Percentiles rank a stretch among this genome's conserved stretches.
Conservation (phyloP, 2,329 filamentous ascomycete species). For the Aschersonia sp. region DNA sequence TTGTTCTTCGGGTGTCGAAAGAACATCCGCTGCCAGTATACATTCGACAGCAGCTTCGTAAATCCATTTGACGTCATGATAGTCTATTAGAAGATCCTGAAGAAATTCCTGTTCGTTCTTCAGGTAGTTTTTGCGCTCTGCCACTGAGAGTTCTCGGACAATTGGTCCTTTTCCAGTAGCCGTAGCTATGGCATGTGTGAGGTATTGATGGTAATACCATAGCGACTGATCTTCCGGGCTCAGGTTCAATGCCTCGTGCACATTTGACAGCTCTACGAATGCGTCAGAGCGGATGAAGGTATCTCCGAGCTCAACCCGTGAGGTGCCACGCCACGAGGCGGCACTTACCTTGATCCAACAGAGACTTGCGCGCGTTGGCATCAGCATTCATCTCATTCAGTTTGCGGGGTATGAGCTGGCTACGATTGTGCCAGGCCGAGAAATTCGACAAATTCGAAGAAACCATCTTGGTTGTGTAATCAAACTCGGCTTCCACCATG, state of each 20-base stretch:
- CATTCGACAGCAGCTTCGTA: conserved; percentile 77
- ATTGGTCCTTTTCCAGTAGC: conserved; percentile 11
- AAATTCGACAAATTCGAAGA: conserved; percentile 80
- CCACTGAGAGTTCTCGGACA: conserved; percentile 28
- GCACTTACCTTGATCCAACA: conserved; percentile 50
- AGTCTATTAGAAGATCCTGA: conserved; percentile 48
- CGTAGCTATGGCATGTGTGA: conserved; percentile 55
- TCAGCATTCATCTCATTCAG: conserved; percentile 56
- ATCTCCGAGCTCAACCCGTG: neutral
- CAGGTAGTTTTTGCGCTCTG: conserved; percentile 52
- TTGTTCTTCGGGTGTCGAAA: conserved; percentile 22
- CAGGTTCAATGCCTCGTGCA: conserved; percentile 68
- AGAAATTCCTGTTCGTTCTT: conserved; percentile 60
- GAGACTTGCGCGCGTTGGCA: conserved; percentile 44
- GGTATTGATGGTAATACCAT: conserved; percentile 91
- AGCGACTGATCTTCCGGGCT: conserved; percentile 90
- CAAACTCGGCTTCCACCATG: conserved; percentile 69
- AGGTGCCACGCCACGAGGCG: too few relatives aligned
- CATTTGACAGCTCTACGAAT: conserved; percentile 51
- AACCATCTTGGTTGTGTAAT: conserved; percentile 85
- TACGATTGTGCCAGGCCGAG: conserved; percentile 89
- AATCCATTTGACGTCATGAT: conserved; percentile 57
- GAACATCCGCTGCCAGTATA: conserved; percentile 30
- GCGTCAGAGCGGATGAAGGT: neutral
- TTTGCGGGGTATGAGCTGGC: conserved; percentile 65